phyloP scores from a whole-genome alignment of 164 flowering plant genomes.

The Vitis rupestris region DNA sequence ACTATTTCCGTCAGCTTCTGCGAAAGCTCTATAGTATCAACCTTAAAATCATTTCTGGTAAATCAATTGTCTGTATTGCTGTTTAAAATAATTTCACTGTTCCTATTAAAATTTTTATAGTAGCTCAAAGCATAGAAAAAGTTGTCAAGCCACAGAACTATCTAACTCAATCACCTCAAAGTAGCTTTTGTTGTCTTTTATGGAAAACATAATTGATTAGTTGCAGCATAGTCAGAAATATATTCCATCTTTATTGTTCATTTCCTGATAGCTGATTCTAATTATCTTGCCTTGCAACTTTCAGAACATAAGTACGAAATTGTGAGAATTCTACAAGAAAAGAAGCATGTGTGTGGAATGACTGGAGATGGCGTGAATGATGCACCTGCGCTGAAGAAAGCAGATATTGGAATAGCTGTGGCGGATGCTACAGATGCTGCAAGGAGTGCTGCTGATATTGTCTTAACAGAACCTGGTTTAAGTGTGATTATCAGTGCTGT shows the following conservation, averaged over 20 bases:
- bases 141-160: not conserved
- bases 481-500: conserved; percentile 89
- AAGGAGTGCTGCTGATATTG: conserved; percentile 83
- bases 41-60: not conserved
- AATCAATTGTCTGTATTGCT: not conserved
- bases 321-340: conserved; percentile 84
- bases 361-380: conserved; percentile 97
- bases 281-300: conserved; percentile 8
- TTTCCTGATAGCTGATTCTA: not conserved
- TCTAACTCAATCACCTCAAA: conserved; percentile 1
- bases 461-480: conserved; percentile 86
- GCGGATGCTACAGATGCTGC: conserved; percentile 93
- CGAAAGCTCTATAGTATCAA: not conserved
- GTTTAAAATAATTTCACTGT: not conserved
- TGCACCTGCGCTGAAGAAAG: conserved; percentile 91
- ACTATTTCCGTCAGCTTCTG: not conserved
- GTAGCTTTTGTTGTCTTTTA: not conserved
- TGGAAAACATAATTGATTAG: not conserved
- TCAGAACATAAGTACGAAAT: conserved; percentile 91
- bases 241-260: not conserved
- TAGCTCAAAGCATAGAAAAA: not conserved
- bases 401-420: conserved; percentile 92
- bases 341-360: conserved; percentile 87
- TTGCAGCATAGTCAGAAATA: not conserved
- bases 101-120: not conserved